A percentile compares a stretch with the other conserved stretches of the same genome.
phyloP scores from a whole-genome alignment of 768 basidiomycete genomes.

The Mycena venus region DNA sequence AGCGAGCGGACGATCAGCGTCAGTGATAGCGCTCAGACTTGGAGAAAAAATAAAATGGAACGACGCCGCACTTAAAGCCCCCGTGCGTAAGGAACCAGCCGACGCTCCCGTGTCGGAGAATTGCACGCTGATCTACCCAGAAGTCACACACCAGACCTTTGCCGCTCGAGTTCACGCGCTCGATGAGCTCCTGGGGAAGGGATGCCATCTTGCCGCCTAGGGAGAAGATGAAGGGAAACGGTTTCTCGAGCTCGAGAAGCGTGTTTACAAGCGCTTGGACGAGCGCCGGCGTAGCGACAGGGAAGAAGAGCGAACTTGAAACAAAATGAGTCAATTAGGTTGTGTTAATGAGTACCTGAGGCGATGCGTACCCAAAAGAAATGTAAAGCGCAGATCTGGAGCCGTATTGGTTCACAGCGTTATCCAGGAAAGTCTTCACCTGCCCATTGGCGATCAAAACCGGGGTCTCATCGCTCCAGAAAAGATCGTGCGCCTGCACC shows the following conservation, averaged over 20 bases:
- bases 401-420: constrained; percentile 7
- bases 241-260: constrained; percentile 2
- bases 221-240: constrained; percentile 24
- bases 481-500: not conserved
- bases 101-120: constrained; percentile 6
- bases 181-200: constrained; percentile 5
- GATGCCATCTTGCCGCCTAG: constrained; percentile 16
- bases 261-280: constrained; percentile 23
- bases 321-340: too few species aligned
- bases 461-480: not conserved
- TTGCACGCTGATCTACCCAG: constrained; percentile 25
- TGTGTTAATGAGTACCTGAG: too few species aligned
- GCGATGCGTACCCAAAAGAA: constrained; percentile 21
- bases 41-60: not conserved
- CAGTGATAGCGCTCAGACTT: not conserved
- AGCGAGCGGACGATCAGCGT: not conserved
- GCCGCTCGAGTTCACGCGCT: constrained; percentile 20
- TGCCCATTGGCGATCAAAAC: not conserved
- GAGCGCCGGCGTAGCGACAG: constrained; percentile 13
- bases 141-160: constrained; percentile 17
- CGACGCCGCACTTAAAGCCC: constrained; percentile 6
- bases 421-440: constrained; percentile 8
- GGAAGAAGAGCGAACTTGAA: constrained; percentile 25
- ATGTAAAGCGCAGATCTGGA: constrained; percentile 26
- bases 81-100: constrained; percentile 21